Base-by-base conservation (phyloP, 2,329 filamentous ascomycete species). In the Trichoderma atroviride region DNA sequence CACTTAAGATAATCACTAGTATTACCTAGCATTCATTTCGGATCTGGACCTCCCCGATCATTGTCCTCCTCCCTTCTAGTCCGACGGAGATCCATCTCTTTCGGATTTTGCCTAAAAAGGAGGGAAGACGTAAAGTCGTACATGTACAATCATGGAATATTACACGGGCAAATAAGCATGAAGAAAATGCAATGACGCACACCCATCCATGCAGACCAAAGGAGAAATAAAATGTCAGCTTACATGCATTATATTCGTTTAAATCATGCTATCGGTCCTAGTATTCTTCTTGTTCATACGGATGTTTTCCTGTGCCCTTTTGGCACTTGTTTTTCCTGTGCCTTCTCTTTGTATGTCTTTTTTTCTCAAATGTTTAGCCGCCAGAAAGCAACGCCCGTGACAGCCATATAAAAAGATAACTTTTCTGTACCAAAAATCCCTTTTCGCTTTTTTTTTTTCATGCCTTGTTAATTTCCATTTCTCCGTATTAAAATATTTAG, bases 371-470 rank as follows among this genome's bases (percentile, higher is more conserved):
- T n/a, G 7, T 19, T 19, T 67, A n/a, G 24, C 40, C 62, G 52
- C 37, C 37, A 16, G 22, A 43, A 43, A 24, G 55, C 9, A 66
- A 16, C 10, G 55, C 27, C 50, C 58, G 37, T 22, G 37, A 62
- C 22, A 43, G 40, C 31, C 50, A 43, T 9, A 56, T 43, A 22
- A 56, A 68, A 57, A 50, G 58, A 57, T 14, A 66, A 66, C 68
- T 69, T 69, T 69, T 69, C 53, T 65, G 52, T 66, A 59, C 62
- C 68, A 22, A 57, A 57, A 59, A 37, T 24, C 55, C 40, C n/a
- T 22, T 40, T 33, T 47, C 31, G 47, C 47, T 50, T 50, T 22
- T 35, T n/a, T 33, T 50, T 56, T 70, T 43, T 13, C 29, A 43
- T 43, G 40, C 40, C 40, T 43, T 43, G 40, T 60, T 67, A 35